phyloP scores from a whole-genome alignment of 208 protist genomes.

The Strigomonas culicis region DNA sequence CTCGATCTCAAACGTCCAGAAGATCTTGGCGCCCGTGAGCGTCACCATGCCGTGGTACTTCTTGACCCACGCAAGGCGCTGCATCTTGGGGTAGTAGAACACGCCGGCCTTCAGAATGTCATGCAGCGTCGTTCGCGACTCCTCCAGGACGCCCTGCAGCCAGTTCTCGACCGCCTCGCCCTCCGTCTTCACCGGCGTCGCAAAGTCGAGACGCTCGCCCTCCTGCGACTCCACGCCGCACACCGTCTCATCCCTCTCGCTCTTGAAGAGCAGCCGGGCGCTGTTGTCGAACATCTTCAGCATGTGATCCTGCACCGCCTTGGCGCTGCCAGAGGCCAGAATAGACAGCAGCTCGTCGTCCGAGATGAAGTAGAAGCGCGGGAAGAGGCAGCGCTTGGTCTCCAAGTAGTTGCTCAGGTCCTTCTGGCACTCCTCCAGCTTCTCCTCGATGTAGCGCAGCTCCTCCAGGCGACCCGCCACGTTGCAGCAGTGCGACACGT shows the following conservation, averaged over 20 bases:
- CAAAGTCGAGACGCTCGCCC: slow-evolving; percentile 94
- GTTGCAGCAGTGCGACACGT: slow-evolving; percentile 94
- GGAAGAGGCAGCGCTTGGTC: slow-evolving; percentile 96
- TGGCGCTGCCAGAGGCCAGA: slow-evolving; percentile 94
- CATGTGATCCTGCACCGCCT: slow-evolving; percentile 97
- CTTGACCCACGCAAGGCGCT: slow-evolving; percentile 94
- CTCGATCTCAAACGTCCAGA: slow-evolving; percentile 99
- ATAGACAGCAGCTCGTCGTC: slow-evolving; percentile 99
- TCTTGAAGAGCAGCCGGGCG: slow-evolving; percentile 93
- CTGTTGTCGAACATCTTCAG: slow-evolving; percentile 99
- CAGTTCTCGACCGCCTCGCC: slow-evolving; percentile 96
- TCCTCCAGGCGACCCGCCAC: slow-evolving; percentile 90
- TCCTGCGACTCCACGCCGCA: slow-evolving; percentile 96
- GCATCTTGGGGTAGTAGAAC: slow-evolving; percentile 96
- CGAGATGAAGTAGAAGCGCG: slow-evolving; percentile 99
- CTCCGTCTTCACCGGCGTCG: slow-evolving; percentile 81
- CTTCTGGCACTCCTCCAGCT: slow-evolving; percentile 98
- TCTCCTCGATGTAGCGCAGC: slow-evolving; percentile 89
- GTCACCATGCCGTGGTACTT: slow-evolving; percentile 95
- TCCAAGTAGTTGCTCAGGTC: slow-evolving; percentile 98
- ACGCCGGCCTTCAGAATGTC: slow-evolving; percentile 96
- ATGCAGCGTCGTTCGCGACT: slow-evolving; percentile 94
- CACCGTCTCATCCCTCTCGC: slow-evolving; percentile 85
- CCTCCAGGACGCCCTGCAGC: slow-evolving; percentile 95
- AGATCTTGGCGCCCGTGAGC: slow-evolving; percentile 97